phyloP scores from a whole-genome alignment of 1,284 basidiomycete genomes.

The Vanrija pseudolonga region DNA sequence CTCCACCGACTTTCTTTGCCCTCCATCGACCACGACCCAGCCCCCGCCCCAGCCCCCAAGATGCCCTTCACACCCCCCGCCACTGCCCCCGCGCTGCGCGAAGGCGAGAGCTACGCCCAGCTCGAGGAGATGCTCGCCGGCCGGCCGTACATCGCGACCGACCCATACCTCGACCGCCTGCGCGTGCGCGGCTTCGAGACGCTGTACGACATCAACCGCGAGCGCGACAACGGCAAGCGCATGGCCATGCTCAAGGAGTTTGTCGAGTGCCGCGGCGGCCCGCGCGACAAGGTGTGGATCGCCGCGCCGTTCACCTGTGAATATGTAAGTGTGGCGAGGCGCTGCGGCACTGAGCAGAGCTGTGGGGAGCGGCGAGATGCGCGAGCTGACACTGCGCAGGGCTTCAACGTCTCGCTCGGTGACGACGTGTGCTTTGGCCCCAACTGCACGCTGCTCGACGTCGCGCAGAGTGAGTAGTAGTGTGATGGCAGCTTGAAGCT shows the following conservation, averaged over 20 bases:
- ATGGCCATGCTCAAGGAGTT: conserved; percentile 22
- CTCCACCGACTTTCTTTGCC: too few species aligned
- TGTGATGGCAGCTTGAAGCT: background rate
- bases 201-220: conserved; percentile 25
- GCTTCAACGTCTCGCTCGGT: conserved; percentile 45
- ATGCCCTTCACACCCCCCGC: conserved; percentile 4
- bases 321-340: conserved; percentile 31
- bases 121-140: conserved; percentile 28
- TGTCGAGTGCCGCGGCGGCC: conserved; percentile 10
- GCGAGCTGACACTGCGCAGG: conserved; percentile 20
- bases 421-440: conserved; percentile 43
- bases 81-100: conserved; percentile 12
- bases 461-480: conserved; percentile 38
- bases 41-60: too few species aligned
- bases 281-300: conserved; percentile 12
- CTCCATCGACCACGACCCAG: too few species aligned
- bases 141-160: conserved; percentile 30
- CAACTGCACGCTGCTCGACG: conserved; percentile 42
- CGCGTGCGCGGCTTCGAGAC: conserved; percentile 15
- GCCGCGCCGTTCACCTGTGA: conserved; percentile 34
- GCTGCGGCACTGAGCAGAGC: background rate
- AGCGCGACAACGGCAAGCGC: conserved; percentile 18
- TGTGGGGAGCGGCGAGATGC: background rate
- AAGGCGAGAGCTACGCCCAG: conserved; percentile 4
- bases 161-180: conserved; percentile 33